These are phyloP conservation scores for Trichoderma virens DNA, from an alignment of 495 filamentous ascomycete species.

Conservation along the genomic window DNA sequence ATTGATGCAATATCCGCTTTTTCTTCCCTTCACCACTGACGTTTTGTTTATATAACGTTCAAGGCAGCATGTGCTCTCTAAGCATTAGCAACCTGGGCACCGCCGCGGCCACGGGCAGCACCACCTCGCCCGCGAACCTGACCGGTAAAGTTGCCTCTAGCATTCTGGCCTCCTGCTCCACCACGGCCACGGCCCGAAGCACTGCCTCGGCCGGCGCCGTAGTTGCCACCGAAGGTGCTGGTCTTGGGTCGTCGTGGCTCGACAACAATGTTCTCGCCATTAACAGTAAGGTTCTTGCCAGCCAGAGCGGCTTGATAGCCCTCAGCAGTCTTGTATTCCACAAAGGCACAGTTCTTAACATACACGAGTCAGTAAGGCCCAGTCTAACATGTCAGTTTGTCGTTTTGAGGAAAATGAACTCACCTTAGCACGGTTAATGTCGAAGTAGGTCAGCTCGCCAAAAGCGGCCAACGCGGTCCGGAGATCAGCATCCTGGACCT, in stretches of 20 bases:
- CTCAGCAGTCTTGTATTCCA: constrained; percentile 75
- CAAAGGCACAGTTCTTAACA: constrained; percentile 84
- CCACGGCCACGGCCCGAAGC: constrained; percentile 58
- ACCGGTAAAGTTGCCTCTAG: constrained; percentile 58
- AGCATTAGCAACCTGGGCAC: constrained; percentile 36
- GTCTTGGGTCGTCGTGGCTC: constrained; percentile 81
- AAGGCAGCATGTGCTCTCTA: constrained; percentile 14
- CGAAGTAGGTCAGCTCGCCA: constrained; percentile 78
- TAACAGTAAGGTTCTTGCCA: constrained; percentile 80
- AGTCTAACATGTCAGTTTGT: neutral
- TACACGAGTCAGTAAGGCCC: neutral
- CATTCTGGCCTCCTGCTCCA: constrained; percentile 51
- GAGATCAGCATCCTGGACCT: constrained; percentile 63
- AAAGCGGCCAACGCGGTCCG: constrained; percentile 56
- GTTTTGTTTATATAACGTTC: neutral
- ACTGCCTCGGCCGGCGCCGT: constrained; percentile 52
- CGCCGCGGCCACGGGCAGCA: constrained; percentile 25
- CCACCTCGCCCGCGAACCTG: constrained; percentile 54
- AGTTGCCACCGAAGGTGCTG: constrained; percentile 55
- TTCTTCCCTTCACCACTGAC: neutral
- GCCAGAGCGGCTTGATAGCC: constrained; percentile 73
- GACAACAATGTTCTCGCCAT: constrained; percentile 70
- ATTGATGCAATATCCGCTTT: neutral
- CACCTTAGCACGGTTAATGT: constrained; percentile 88
- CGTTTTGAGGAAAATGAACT: constrained; percentile 18